Evolutionary conservation across 805 yeast genomes (phyloP).

Genomic region (Cyberlindnera mississippiensis): DNA sequence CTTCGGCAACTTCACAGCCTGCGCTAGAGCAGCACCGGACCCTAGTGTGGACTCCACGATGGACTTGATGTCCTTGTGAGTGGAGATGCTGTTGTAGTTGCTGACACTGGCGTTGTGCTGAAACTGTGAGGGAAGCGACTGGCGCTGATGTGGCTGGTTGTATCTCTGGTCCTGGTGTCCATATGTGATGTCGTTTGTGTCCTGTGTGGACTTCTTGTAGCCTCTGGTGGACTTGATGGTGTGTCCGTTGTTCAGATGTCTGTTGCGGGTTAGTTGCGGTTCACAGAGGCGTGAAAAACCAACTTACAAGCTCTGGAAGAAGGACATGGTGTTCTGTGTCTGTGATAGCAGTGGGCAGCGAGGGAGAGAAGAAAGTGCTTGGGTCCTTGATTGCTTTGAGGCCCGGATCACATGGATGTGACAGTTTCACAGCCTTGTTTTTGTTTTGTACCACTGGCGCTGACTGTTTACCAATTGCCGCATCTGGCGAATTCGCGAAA

Average conservation of each 20-base stretch:
- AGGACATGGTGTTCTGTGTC: slow-evolving; percentile 21
- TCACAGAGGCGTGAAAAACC: background rate
- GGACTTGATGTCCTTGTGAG: slow-evolving; percentile 72
- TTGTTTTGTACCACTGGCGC: slow-evolving; percentile 7
- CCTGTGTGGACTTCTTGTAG: slow-evolving; percentile 33
- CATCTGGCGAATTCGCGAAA: slow-evolving; percentile 5
- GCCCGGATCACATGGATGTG: background rate
- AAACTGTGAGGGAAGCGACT: slow-evolving; percentile 9
- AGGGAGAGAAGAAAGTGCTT: background rate
- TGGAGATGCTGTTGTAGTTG: slow-evolving; percentile 36
- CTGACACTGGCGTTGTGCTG: slow-evolving; percentile 1
- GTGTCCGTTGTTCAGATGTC: slow-evolving; percentile 43
- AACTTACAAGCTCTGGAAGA: slow-evolving; percentile 31
- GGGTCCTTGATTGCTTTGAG: background rate
- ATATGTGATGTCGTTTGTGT: background rate
- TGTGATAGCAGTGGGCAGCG: too few relatives aligned
- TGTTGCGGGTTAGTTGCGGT: slow-evolving; percentile 14
- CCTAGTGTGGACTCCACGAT: slow-evolving; percentile 96
- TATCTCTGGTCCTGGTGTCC: slow-evolving; percentile 4
- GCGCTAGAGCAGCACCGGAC: slow-evolving; percentile 82
- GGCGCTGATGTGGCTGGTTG: slow-evolving; percentile 16
- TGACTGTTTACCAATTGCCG: slow-evolving; percentile 17
- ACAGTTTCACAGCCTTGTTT: slow-evolving; percentile 5
- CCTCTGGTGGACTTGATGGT: slow-evolving; percentile 45
- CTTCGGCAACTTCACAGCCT: slow-evolving; percentile 89